phyloP scores from a whole-genome alignment of 2,329 filamentous ascomycete species.

The Cercospora sesami region DNA sequence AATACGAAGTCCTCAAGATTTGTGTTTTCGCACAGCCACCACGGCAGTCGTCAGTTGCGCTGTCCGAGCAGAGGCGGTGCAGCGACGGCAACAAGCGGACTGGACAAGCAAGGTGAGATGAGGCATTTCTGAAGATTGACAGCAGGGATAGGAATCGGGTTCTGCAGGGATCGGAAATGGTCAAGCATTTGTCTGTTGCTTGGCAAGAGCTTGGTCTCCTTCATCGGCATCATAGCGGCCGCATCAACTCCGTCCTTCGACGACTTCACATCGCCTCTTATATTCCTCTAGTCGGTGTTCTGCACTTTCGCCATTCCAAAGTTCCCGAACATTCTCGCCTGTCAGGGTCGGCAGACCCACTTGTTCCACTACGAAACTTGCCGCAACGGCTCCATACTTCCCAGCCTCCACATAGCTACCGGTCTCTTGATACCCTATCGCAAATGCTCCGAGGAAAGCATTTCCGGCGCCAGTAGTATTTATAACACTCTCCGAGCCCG shows the following conservation, averaged over 20 bases:
- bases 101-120: neutral
- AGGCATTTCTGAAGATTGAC: conserved; percentile 4
- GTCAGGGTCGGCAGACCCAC: conserved; percentile 43
- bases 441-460: conserved; percentile 33
- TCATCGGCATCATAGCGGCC: neutral
- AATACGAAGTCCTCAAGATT: neutral
- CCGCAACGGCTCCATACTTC: conserved; percentile 32
- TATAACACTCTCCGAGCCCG: conserved; percentile 24
- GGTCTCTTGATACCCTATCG: conserved; percentile 28
- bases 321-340: conserved; percentile 40
- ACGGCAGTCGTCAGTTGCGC: neutral
- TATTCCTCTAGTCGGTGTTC: conserved; percentile 41
- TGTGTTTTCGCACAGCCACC: neutral
- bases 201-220: conserved; percentile 3
- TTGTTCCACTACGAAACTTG: conserved; percentile 33
- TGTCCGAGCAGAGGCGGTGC: conserved; percentile 5
- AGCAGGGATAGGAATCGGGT: neutral
- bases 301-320: conserved; percentile 50
- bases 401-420: conserved; percentile 26
- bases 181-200: neutral
- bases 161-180: neutral
- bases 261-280: neutral
- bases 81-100: neutral
- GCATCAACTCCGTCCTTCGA: neutral
- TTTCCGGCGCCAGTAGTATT: conserved; percentile 36